These are phyloP conservation scores for Kwoniella bestiolae DNA, from an alignment of 768 basidiomycete species.

Conservation along the genomic window DNA sequence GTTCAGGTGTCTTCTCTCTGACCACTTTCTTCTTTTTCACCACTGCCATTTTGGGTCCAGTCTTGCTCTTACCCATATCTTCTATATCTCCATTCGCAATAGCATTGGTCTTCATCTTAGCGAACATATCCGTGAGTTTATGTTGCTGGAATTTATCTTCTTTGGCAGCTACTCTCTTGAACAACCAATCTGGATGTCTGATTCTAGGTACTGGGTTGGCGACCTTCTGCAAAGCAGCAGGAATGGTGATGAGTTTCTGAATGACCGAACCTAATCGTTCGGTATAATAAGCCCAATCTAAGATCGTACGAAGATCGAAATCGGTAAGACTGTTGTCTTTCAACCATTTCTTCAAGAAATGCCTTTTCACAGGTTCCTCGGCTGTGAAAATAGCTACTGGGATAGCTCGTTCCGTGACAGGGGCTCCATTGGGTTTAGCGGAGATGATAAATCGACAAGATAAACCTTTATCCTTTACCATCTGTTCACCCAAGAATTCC, in stretches of 20 bases:
- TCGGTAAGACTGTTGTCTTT: conserved; percentile 84
- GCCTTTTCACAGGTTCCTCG: conserved; percentile 84
- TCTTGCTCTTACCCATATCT: conserved; percentile 59
- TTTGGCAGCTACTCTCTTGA: conserved; percentile 81
- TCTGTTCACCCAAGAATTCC: conserved; percentile 94
- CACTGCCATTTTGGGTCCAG: conserved; percentile 55
- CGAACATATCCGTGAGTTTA: conserved; percentile 94
- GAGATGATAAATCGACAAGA: conserved; percentile 99
- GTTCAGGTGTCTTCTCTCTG: conserved; percentile 32
- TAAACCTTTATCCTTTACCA: conserved; percentile 99
- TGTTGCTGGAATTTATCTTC: conserved; percentile 98
- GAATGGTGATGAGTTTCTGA: conserved; percentile 98
- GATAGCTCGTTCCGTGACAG: conserved; percentile 94
- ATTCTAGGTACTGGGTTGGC: conserved; percentile 94
- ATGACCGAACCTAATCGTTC: conserved; percentile 96
- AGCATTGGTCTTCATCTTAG: conserved; percentile 51
- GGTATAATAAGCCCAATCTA: conserved; percentile 99
- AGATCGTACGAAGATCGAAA: conserved; percentile 89
- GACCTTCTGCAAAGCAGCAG: conserved; percentile 97
- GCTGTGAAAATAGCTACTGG: conserved; percentile 98
- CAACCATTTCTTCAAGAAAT: conserved; percentile 93
- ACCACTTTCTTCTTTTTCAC: conserved; percentile 63
- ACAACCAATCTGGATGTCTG: conserved; percentile 96
- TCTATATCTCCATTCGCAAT: conserved; percentile 65
- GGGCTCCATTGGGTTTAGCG: conserved; percentile 84